These are phyloP conservation scores for Scheffersomyces stipitis DNA, from an alignment of 805 yeast genomes.

Conservation along the genomic window DNA sequence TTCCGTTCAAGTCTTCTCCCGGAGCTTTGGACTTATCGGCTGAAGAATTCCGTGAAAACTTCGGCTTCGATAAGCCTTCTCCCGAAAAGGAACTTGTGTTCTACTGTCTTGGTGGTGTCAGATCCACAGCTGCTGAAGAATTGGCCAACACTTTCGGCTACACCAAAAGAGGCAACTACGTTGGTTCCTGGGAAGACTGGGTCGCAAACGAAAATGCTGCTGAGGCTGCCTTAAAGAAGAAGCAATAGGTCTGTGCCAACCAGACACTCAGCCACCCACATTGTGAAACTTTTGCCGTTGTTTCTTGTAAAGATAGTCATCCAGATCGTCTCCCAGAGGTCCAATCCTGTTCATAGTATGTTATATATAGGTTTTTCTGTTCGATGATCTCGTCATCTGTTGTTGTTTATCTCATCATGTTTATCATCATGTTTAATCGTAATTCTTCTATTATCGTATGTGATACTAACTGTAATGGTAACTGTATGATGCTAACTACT, in stretches of 20 bases:
- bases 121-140: slow-evolving; percentile 89
- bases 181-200: slow-evolving; percentile 92
- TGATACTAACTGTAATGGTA: too few relatives aligned
- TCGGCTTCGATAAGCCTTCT: slow-evolving; percentile 80
- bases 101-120: slow-evolving; percentile 90
- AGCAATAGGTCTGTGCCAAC: too few relatives aligned
- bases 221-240: not conserved
- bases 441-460: too few relatives aligned
- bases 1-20: slow-evolving; percentile 88
- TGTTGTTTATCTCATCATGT: slow-evolving; percentile 4
- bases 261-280: too few relatives aligned
- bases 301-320: not conserved
- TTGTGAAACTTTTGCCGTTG: not conserved
- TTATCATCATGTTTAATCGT: too few relatives aligned
- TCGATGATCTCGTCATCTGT: slow-evolving; percentile 4
- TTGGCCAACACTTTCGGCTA: slow-evolving; percentile 91
- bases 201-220: slow-evolving; percentile 33
- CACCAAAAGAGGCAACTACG: slow-evolving; percentile 76
- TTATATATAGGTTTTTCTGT: not conserved
- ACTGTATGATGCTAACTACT: too few relatives aligned
- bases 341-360: not conserved
- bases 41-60: slow-evolving; percentile 77
- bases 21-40: slow-evolving; percentile 81
- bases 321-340: not conserved
- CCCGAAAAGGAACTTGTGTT: slow-evolving; percentile 73